Evolutionary conservation across 2,329 filamentous ascomycete genomes (phyloP), one percentile per base, ranked within the genome.

Genomic region (Gaeumannomyces sp.): DNA sequence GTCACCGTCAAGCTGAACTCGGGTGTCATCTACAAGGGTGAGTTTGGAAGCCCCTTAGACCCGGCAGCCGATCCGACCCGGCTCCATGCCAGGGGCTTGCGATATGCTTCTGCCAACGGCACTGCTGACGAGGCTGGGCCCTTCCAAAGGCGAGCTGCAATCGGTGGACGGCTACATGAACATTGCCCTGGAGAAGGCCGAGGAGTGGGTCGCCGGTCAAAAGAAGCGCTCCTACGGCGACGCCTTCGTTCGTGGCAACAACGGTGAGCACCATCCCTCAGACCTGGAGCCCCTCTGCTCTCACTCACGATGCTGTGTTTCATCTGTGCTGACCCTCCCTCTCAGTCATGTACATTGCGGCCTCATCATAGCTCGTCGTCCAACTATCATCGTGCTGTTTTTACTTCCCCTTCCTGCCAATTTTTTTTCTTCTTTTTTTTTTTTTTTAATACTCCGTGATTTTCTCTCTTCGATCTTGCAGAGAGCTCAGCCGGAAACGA

Each of bases 81-180:
- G 45, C 45, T 50, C 13, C 11, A 25, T n/a, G 45, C n/a, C 6
- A 53, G 4, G 8, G 16, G 5, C 38, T 1, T 8, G 45, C 45
- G 8, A 10, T n/a, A n/a, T 53, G 45, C 45, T n/a, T 11, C 45
- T 53, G 45, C 45, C 45, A n/a, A n/a, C 45, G 22, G 6, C 19
- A 25, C 19, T 53, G 45, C 45, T 53, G 45, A 53, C 45, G 8
- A n/a, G 6, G 45, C 19, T 10, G 45, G 19, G 8, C 45, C 22
- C 45, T 53, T 29, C 35, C 16, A 22, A 19, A 97, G 94, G 95
- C 71, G 93, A 97, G 76, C 85, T 98, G 53, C 93, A 98, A 76
- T 97, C 93, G 0, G 94, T 99, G 62, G 95, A 99, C 77, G 95
- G 95, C 63, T 99, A 98, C 80, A 99, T 99, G 95, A 99, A 99